These are phyloP conservation scores for Candida boidinii DNA, from an alignment of 805 yeast species.

Conservation along the genomic window DNA sequence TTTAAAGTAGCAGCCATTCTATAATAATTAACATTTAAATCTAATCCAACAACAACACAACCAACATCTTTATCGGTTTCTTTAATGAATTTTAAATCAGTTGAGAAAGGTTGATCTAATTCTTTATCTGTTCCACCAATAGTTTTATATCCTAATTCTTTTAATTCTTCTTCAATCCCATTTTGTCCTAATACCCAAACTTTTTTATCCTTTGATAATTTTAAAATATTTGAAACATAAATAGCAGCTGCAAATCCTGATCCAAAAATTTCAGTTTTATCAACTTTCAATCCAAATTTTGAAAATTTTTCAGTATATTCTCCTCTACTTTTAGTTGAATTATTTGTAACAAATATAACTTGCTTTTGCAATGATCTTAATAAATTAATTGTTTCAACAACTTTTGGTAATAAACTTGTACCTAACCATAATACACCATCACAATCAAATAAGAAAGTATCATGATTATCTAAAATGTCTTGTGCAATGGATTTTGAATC, in stretches of 20 bases:
- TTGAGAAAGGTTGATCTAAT: slow-evolving; percentile 44
- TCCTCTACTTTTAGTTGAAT: slow-evolving; percentile 82
- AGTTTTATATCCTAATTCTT: slow-evolving; percentile 62
- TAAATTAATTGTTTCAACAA: slow-evolving; percentile 63
- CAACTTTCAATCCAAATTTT: slow-evolving; percentile 41
- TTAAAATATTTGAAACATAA: slow-evolving; percentile 66
- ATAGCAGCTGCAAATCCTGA: slow-evolving; percentile 89
- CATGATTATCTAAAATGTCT: slow-evolving; percentile 54
- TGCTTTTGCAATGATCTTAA: slow-evolving; percentile 51
- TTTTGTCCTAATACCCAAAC: slow-evolving; percentile 85
- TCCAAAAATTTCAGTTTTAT: slow-evolving; percentile 72
- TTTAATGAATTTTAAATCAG: slow-evolving; percentile 45
- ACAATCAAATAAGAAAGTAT: slow-evolving; percentile 89
- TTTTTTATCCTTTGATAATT: slow-evolving; percentile 67
- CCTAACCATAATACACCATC: slow-evolving; percentile 98
- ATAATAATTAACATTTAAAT: slow-evolving; percentile 67
- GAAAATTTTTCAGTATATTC: slow-evolving; percentile 72
- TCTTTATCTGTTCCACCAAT: slow-evolving; percentile 79
- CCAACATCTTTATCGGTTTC: slow-evolving; percentile 73
- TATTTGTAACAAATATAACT: slow-evolving; percentile 87
- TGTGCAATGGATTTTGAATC: slow-evolving; percentile 38
- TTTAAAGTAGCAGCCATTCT: slow-evolving; percentile 76
- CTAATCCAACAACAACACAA: slow-evolving; percentile 86
- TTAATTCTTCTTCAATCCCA: slow-evolving; percentile 78
- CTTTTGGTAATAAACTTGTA: slow-evolving; percentile 66